Evolutionary conservation across 306 rosid genomes (phyloP).

Genomic region (Nissolia schottii): DNA sequence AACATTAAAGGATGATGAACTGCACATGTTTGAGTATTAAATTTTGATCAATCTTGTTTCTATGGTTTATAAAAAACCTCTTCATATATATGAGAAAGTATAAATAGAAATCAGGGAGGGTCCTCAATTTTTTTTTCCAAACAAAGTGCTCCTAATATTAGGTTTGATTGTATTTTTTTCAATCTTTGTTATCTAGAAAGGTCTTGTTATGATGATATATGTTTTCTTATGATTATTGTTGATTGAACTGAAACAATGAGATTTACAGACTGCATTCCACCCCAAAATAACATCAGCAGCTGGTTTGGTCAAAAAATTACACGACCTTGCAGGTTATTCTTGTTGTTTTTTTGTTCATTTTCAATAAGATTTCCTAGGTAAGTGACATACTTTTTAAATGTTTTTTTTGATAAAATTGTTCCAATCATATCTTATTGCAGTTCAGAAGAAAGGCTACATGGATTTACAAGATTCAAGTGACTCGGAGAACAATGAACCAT

Average conservation of each 20-base stretch:
- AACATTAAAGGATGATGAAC: neutral
- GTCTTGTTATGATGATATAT: neutral
- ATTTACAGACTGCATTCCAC: constrained; percentile 37
- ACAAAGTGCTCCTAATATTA: neutral
- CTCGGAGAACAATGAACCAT: constrained; percentile 33
- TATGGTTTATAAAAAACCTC: neutral
- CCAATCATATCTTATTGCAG: constrained; percentile 29
- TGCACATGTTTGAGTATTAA: neutral
- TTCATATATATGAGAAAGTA: neutral
- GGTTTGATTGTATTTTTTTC: neutral
- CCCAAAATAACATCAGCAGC: constrained; percentile 50
- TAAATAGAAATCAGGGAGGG: neutral
- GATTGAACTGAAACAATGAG: neutral
- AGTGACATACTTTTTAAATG: neutral
- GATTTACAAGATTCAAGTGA: constrained; percentile 41
- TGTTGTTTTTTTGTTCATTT: neutral
- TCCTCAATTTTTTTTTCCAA: neutral
- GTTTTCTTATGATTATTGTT: neutral
- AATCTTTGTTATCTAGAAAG: neutral
- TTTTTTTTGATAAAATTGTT: neutral
- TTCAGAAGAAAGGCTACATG: constrained; percentile 50
- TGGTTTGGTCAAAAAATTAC: constrained; percentile 48
- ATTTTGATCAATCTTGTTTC: neutral
- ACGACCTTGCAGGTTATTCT: constrained; percentile 56
- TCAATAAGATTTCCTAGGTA: neutral